Conservation (phyloP, 371 early-diverging fungal genomes). For the Mucor sp. region DNA sequence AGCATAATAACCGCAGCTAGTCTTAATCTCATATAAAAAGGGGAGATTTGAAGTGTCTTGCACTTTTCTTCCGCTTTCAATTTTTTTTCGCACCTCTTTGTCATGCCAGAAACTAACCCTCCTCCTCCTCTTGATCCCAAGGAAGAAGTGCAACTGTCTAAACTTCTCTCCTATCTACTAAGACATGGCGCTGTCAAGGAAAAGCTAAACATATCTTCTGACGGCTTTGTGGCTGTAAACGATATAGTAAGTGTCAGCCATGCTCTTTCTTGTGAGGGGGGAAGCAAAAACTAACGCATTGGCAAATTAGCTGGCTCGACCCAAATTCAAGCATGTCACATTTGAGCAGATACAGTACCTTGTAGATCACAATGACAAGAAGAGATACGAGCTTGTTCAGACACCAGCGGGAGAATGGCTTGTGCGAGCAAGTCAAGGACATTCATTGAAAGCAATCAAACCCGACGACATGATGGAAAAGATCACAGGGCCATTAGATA, state of each 20-base stretch:
- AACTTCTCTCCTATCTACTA: conserved; percentile 75
- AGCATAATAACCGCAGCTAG: too few relatives aligned
- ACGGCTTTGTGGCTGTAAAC: conserved; percentile 71
- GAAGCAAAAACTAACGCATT: too few relatives aligned
- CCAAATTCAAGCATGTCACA: conserved; percentile 58
- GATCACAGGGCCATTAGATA: conserved; percentile 53
- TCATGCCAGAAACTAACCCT: background rate
- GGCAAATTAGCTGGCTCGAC: conserved; percentile 42
- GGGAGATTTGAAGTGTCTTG: too few relatives aligned
- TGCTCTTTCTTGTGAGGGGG: too few relatives aligned
- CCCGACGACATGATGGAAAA: conserved; percentile 55
- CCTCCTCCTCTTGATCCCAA: background rate
- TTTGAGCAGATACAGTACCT: conserved; percentile 58
- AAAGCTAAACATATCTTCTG: conserved; percentile 67
- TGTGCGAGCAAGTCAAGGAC: conserved; percentile 90
- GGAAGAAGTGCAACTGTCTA: conserved; percentile 60
- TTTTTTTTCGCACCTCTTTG: background rate
- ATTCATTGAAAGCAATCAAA: conserved; percentile 52
- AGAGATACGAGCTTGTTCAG: conserved; percentile 67
- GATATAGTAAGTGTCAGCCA: conserved; percentile 54
- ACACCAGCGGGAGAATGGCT: conserved; percentile 41
- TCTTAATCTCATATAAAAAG: too few relatives aligned
- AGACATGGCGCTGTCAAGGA: conserved; percentile 85
- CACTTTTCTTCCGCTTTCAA: too few relatives aligned
- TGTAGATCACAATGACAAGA: conserved; percentile 78